These are phyloP conservation scores for Talaromyces pinophilus DNA, from an alignment of 2,329 filamentous ascomycete species.

Conservation along the genomic window DNA sequence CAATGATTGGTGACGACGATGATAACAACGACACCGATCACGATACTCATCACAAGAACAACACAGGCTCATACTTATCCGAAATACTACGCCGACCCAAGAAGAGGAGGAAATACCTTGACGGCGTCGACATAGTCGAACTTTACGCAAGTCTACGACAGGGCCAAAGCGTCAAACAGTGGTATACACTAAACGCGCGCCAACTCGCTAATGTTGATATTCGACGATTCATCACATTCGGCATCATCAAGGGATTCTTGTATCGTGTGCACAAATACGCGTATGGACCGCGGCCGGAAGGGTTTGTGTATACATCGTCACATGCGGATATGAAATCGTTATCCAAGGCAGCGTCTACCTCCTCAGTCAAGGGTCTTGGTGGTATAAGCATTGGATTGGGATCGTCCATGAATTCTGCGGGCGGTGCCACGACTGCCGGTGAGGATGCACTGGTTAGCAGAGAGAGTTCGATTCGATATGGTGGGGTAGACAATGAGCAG, in stretches of 20 bases:
- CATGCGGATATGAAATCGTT: slow-evolving; percentile 27
- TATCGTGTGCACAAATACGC: slow-evolving; percentile 93
- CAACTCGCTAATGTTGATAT: slow-evolving; percentile 78
- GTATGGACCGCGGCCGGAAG: slow-evolving; percentile 48
- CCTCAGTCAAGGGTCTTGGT: slow-evolving; percentile 10
- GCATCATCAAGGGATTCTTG: slow-evolving; percentile 89
- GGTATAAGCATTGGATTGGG: slow-evolving; percentile 9
- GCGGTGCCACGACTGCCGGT: neutral
- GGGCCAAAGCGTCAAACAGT: slow-evolving; percentile 81
- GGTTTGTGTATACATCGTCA: slow-evolving; percentile 28
- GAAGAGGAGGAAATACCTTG: slow-evolving; percentile 33
- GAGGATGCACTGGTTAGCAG: slow-evolving; percentile 4
- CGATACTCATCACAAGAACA: slow-evolving; percentile 12
- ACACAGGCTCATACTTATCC: slow-evolving; percentile 1
- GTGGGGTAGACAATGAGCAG: neutral
- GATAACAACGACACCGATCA: slow-evolving; percentile 23
- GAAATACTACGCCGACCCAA: neutral
- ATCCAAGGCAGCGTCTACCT: slow-evolving; percentile 23
- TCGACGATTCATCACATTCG: slow-evolving; percentile 89
- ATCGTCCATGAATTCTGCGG: slow-evolving; percentile 9
- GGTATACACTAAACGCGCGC: slow-evolving; percentile 74
- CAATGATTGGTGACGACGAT: slow-evolving; percentile 39
- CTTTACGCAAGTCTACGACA: slow-evolving; percentile 85
- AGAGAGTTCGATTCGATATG: slow-evolving; percentile 15
- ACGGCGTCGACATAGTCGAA: slow-evolving; percentile 63